phyloP scores from a whole-genome alignment of 1,139 yeast species.

The Pichia sp. region DNA sequence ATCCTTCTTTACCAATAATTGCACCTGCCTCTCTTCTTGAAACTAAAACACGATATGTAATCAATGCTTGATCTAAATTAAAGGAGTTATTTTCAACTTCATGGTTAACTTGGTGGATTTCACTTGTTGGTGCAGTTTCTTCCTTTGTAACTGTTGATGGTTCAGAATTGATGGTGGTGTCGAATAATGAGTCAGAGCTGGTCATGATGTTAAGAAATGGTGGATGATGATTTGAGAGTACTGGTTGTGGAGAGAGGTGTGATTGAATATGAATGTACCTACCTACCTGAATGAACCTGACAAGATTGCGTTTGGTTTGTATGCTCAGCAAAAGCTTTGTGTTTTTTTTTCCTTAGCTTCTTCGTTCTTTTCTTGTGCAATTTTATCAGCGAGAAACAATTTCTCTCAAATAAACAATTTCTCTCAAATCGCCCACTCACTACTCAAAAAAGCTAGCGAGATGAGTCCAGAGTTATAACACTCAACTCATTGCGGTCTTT shows the following conservation, averaged over 20 bases:
- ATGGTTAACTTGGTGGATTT: not conserved
- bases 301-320: not conserved
- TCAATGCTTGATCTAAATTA: slow-evolving; percentile 31
- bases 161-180: slow-evolving; percentile 22
- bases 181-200: slow-evolving; percentile 27
- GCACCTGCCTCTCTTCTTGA: slow-evolving; percentile 89
- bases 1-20: slow-evolving; percentile 82
- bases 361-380: too few relatives aligned
- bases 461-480: too few relatives aligned
- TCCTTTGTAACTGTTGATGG: not conserved
- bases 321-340: not conserved
- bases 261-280: too few relatives aligned
- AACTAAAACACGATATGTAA: slow-evolving; percentile 62
- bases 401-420: too few relatives aligned
- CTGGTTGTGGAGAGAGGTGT: too few relatives aligned
- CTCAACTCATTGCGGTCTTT: too few relatives aligned
- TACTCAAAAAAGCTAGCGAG: too few relatives aligned
- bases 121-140: not conserved
- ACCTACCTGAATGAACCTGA: too few relatives aligned
- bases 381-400: too few relatives aligned
- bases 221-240: too few relatives aligned
- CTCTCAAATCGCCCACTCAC: too few relatives aligned
- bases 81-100: slow-evolving; percentile 13
- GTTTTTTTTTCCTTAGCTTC: not conserved
- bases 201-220: slow-evolving; percentile 13